Conservation (phyloP, 768 basidiomycete species). For the Plicaturopsis crispa region DNA sequence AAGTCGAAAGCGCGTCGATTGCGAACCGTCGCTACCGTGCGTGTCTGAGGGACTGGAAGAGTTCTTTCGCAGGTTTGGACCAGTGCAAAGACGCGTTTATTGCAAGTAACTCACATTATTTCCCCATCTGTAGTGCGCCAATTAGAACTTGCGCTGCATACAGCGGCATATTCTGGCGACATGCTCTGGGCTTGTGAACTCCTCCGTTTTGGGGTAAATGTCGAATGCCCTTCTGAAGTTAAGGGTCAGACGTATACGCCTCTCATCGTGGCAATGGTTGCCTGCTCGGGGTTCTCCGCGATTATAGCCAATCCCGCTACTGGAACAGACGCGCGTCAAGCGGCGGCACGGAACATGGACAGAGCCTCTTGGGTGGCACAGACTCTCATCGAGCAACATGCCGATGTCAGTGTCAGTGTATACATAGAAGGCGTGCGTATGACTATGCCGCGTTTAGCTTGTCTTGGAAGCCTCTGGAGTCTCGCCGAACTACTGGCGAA, state of each 20-base stretch:
- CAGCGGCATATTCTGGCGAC: not conserved
- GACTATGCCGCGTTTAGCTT: too few species aligned
- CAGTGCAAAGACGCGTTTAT: too few species aligned
- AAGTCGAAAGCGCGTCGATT: not conserved
- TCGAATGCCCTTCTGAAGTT: not conserved
- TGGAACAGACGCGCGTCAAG: not conserved
- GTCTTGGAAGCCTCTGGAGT: conserved; percentile 13
- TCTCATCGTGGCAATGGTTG: not conserved
- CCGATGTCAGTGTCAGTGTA: conserved; percentile 9
- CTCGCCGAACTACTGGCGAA: conserved; percentile 11
- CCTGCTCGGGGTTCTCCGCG: not conserved
- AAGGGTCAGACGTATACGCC: not conserved
- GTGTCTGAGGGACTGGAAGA: not conserved
- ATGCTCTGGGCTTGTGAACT: not conserved
- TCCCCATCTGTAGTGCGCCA: too few species aligned
- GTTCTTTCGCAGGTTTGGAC: not conserved
- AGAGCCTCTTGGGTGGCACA: conserved; percentile 3
- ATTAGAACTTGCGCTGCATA: not conserved
- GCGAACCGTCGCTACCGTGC: not conserved
- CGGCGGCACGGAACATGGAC: not conserved
- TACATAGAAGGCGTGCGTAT: too few species aligned
- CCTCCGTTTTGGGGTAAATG: not conserved
- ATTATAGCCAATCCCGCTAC: not conserved
- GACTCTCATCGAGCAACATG: conserved; percentile 13
- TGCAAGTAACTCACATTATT: too few species aligned